These are phyloP conservation scores for Crithidia fasciculata DNA, from an alignment of 208 protist genomes.

Conservation along the genomic window DNA sequence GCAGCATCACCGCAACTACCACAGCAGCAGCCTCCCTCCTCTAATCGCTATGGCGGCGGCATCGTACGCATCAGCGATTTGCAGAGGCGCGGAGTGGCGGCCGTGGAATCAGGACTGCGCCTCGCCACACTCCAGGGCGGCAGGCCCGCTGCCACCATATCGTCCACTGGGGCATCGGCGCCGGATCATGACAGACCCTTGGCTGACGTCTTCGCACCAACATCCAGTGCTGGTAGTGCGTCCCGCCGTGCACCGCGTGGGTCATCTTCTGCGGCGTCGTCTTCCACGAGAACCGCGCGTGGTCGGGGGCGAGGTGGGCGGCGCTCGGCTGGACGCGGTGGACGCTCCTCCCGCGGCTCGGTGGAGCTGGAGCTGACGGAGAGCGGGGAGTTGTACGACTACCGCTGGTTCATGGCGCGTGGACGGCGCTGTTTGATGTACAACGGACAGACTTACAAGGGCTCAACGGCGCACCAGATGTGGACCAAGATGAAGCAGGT, in stretches of 20 bases:
- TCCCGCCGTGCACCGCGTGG: not conserved
- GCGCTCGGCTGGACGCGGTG: not conserved
- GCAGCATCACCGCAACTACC: not conserved
- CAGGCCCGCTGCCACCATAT: not conserved
- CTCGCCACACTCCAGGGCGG: slow-evolving; percentile 14
- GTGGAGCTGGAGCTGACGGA: slow-evolving; percentile 35
- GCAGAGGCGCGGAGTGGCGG: slow-evolving; percentile 21
- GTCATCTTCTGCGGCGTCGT: not conserved
- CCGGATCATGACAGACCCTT: not conserved
- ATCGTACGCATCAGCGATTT: slow-evolving; percentile 80
- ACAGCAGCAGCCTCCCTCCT: not conserved
- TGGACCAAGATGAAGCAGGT: slow-evolving; percentile 68
- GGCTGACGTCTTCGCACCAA: not conserved
- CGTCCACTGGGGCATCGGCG: not conserved
- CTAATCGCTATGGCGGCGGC: slow-evolving; percentile 52
- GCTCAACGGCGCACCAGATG: slow-evolving; percentile 58
- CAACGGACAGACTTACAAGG: slow-evolving; percentile 63
- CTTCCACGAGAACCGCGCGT: not conserved
- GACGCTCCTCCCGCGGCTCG: not conserved
- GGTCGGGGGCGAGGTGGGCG: not conserved
- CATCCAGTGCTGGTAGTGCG: too few relatives aligned
- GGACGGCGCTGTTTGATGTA: slow-evolving; percentile 75
- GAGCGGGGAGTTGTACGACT: slow-evolving; percentile 48
- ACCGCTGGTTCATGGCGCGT: slow-evolving; percentile 65
- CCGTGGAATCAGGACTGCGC: slow-evolving; percentile 21